Conservation (phyloP, 2,329 filamentous ascomycete genomes). For the Dactylellina cionopaga region DNA sequence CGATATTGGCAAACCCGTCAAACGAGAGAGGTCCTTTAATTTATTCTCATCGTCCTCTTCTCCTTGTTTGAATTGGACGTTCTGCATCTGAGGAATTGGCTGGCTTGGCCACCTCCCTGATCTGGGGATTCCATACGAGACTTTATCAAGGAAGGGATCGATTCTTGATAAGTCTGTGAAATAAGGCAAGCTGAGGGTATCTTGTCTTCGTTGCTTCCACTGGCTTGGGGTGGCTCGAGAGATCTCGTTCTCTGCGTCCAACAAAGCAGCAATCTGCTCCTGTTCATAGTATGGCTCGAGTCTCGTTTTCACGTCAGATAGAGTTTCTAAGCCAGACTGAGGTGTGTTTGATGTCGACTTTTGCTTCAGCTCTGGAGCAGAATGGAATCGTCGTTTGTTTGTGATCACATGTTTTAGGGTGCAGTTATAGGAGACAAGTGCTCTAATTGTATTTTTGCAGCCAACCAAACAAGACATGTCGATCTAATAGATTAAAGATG, state of each 20-base stretch:
- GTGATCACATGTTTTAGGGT: background rate
- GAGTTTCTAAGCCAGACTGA: background rate
- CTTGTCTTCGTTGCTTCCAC: constrained; percentile 47
- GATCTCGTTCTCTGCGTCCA: constrained; percentile 25
- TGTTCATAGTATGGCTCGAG: constrained; percentile 36
- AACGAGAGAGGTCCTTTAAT: constrained; percentile 61
- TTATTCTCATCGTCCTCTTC: constrained; percentile 62
- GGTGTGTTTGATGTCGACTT: background rate
- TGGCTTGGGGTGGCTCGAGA: background rate
- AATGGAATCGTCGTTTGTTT: background rate
- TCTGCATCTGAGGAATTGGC: constrained; percentile 54
- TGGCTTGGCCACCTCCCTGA: constrained; percentile 54
- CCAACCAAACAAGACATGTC: background rate
- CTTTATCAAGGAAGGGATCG: constrained; percentile 56
- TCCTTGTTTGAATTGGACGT: constrained; percentile 58
- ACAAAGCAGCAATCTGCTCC: constrained; percentile 33
- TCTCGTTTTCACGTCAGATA: background rate
- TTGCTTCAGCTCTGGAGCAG: background rate
- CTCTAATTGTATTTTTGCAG: background rate
- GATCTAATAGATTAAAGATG: background rate
- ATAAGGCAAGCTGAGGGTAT: constrained; percentile 54
- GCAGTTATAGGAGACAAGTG: background rate
- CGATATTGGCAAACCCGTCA: constrained; percentile 66
- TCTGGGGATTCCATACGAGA: constrained; percentile 35
- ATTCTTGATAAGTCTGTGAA: constrained; percentile 55